Evolutionary conservation across 2,329 filamentous ascomycete genomes (phyloP), one percentile per base, ranked within the genome.

Genomic region (Didymella sp.): DNA sequence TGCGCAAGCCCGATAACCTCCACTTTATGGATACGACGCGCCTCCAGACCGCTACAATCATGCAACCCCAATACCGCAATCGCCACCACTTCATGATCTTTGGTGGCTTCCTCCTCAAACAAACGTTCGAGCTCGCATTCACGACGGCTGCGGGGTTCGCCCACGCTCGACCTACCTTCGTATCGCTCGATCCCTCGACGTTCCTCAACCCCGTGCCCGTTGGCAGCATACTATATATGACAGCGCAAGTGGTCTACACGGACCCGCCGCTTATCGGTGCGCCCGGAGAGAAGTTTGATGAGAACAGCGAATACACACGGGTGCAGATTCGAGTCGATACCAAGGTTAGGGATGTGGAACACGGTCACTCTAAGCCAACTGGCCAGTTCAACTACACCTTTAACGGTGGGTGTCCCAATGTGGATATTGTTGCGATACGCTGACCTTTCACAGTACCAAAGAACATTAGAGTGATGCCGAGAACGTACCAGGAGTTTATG

Each of bases 331-430:
- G 88, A 7, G 87, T 91, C 13, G 87, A 90, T 70, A 87, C 86
- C 30, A 89, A 89, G 70, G 89, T 91, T 13, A 80, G 88, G 19
- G 85, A 91, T 68, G 86, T 91, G 27, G 88, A 90, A 75, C 87
- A 90, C 67, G 87, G 86, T 6, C 82, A 82, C 45, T 84, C 85
- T 22, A 87, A 85, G 68, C 84, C 87, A 2, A 91, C 89, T 0
- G 89, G 89, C 4, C 87, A 89, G 66, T 91, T 92, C 78, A 89
- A 90, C 66, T 91, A 91, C 70, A 91, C 89, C 0, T 90, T 90
- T 70, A 80, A 66, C 2, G 54, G 51, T 58, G 3, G 25, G 50
- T 55, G 11, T 13, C 27, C 4, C 12, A 6, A 2, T 12, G 13
- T 19, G 7, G 6, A 15, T 11, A 8, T n/a, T 37, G 21, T 9